Evolutionary conservation across 352 stramenopile genomes (phyloP), one percentile per base, ranked within the genome.

Genomic region (Globisporangium yorkense): DNA sequence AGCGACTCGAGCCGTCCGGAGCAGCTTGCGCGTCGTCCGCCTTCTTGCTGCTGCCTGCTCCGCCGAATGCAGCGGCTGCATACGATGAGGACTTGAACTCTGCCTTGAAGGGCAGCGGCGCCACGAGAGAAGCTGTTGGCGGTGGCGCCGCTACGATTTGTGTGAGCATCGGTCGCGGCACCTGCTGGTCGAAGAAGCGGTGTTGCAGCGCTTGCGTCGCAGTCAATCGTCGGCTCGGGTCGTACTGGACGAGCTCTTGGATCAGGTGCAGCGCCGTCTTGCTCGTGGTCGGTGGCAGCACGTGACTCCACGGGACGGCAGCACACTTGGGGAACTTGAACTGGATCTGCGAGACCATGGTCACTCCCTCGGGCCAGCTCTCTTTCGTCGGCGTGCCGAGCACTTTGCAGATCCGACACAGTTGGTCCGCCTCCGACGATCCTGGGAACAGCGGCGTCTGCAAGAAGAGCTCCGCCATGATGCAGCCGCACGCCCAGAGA

Each of bases 401-500:
- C n/a, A 98, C 75, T 40, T 81, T 87, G 75, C 84, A 96, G 59
- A 98, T 98, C 35, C 97, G 97, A 64, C 92, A 92, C 29, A 99
- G 86, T 71, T 99, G 91, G 74, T 99, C 96, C 20, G 94, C 86
- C 66, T 99, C 97, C 20, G 74, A 94, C 18, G 72, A 85, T 5
- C 97, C 80, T n/a, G 82, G 72, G 57, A 93, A 95, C 9, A 91
- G 60, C 24, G 80, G 79, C n/a, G 72, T 66, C 43, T 81, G 83
- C 10, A 88, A 56, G 15, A 74, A 84, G 21, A 93, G 75, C 66
- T 95, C 85, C n/a, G 81, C 84, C 65, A 90, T 72, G 54, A 89
- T 91, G 52, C 81, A 94, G 31, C 83, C 84, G 31, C 79, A 90
- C 10, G 85, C 81, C 84, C 85, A 95, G 51, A 95, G 66, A 43